Base-by-base conservation (phyloP, 2,329 filamentous ascomycete genomes). In the Fusarium poae region DNA sequence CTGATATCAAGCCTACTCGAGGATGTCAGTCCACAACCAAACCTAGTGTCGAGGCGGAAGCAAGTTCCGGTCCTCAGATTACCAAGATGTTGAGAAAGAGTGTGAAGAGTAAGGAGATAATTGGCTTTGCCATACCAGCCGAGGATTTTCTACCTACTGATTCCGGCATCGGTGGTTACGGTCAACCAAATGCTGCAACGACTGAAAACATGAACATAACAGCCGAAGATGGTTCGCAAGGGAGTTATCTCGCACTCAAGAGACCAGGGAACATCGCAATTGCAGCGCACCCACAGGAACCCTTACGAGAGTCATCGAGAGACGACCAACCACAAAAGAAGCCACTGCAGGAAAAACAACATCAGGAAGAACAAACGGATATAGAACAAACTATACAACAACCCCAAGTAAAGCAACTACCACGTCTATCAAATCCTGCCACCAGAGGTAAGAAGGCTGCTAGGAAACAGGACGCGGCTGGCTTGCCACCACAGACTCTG, bases 371-470 rank as follows among this genome's bases (percentile, higher is more conserved):
- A 30, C 52, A 54, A 16, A 35, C 23, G 20, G 16, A 16, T 21
- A 25, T n/a, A 35, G 13, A 43, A 68, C 37, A 58, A 68, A 35
- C 29, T 39, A 9, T 11, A 37, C 48, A 27, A 12, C 48, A 39
- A 20, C 32, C 50, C 43, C 46, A 61, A 60, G 40, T 25, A 20
- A 69, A 37, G 32, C 67, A 60, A 57, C 46, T 51, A 51, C 72
- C 64, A 9, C 74, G 71, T 43, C 76, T 84, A 40, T 68, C 61
- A 10, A 86, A 86, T 59, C 84, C 85, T 20, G 85, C 85, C 6
- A 85, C 82, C 13, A 78, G 85, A 69, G 85, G 85, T 32, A 84
- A 78, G 60, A 87, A 87, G 72, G 85, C 85, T 40, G 84, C 85
- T 12, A 79, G 81, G 52, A 83, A 81, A 62, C 82, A 84, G 52